Evolutionary conservation across 495 filamentous ascomycete genomes (phyloP).

Genomic region (Aspergillus baeticus): DNA sequence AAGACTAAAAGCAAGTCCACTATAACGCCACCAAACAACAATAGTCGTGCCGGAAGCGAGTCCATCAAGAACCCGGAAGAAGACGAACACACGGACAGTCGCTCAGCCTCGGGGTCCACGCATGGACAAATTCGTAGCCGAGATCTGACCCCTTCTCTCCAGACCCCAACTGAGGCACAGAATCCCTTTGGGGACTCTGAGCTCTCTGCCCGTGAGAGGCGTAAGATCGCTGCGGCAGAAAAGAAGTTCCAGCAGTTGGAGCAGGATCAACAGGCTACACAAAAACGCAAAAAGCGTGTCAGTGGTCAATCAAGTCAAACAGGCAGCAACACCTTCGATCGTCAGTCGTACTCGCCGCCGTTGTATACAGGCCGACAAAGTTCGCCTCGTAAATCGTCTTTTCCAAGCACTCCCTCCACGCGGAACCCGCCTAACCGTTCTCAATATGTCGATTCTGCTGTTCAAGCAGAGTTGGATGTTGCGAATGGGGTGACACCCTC

Average conservation of each 20-base stretch:
- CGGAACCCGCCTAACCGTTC: slow-evolving; percentile 26
- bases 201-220: slow-evolving; percentile 80
- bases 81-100: slow-evolving; percentile 53
- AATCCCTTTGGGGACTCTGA: slow-evolving; percentile 55
- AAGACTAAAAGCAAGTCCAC: slow-evolving; percentile 59
- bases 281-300: slow-evolving; percentile 47
- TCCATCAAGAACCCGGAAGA: slow-evolving; percentile 49
- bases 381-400: slow-evolving; percentile 34
- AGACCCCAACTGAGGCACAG: slow-evolving; percentile 38
- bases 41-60: slow-evolving; percentile 79
- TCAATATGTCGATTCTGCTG: slow-evolving; percentile 44
- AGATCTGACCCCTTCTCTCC: slow-evolving; percentile 67
- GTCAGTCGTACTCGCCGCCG: slow-evolving; percentile 31
- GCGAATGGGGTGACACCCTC: slow-evolving; percentile 26
- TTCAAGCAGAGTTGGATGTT: slow-evolving; percentile 45
- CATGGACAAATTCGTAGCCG: slow-evolving; percentile 77
- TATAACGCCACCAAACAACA: slow-evolving; percentile 71
- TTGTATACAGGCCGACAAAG: slow-evolving; percentile 18
- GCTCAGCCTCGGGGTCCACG: slow-evolving; percentile 72
- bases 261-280: slow-evolving; percentile 44
- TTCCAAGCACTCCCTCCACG: slow-evolving; percentile 27
- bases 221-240: slow-evolving; percentile 83
- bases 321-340: slow-evolving; percentile 2
- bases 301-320: slow-evolving; percentile 39
- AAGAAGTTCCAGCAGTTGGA: slow-evolving; percentile 65